Base-by-base conservation (phyloP, 2,329 filamentous ascomycete genomes). In the Phaeoacremonium minimum region DNA sequence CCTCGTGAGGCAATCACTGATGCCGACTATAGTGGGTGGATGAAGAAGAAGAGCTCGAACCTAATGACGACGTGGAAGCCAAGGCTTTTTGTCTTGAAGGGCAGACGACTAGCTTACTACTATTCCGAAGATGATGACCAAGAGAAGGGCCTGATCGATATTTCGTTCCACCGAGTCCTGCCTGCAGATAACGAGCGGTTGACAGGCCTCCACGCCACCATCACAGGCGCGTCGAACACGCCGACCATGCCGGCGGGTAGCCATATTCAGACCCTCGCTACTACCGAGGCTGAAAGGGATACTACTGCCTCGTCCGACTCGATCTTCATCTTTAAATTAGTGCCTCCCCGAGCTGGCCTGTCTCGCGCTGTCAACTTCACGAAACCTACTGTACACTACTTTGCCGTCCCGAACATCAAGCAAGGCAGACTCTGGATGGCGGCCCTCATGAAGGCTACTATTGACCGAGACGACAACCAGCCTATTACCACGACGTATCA, bases 61-160 rank as follows among this genome's bases (percentile, higher is more conserved):
- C 71, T 97, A 20, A 95, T 98, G 83, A 89, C 89, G 3, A 95
- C 90, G 2, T 98, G 93, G 93, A 98, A 97, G 56, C 86, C 90
- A 11, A 83, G 93, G 11, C 73, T 97, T n/a, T 98, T 98, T 55
- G 83, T 98, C 7, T 77, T 98, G 40, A 90, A 89, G 53, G 93
- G 93, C 18, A 82, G 91, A 35, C 83, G 93, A 5, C 69, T 98
- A 18, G 89, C 90, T 1, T 98, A 98, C 66, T 98, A 95, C 64
- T 98, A 98, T 58, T 87, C 87, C 1, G 91, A 97, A 53, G 80
- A 86, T 45, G 93, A 98, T 54, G 84, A 83, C 1, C 84, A 95
- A 60, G 93, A 98, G 62, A 90, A 93, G 57, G 93, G 93, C 0
- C 72, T 98, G 22, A 98, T 98, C 49, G 93, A 98, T 53, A 98